phyloP scores from a whole-genome alignment of 495 filamentous ascomycete genomes.

The Cercophora sp. region DNA sequence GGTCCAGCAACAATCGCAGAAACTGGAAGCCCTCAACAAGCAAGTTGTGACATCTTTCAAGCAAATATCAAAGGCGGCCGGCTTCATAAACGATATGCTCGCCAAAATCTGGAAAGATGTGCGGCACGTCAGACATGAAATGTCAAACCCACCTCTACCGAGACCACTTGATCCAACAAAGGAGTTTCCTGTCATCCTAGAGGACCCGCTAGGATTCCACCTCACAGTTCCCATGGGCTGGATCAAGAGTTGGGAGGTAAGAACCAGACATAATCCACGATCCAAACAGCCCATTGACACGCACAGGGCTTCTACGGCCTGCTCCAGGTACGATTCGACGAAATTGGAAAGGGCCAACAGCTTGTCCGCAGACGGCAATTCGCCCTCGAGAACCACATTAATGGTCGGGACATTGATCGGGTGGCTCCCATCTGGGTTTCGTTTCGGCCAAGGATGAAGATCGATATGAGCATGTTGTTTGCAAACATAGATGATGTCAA shows the following conservation, averaged over 20 bases:
- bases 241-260: neutral
- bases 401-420: neutral
- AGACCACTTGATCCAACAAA: neutral
- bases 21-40: neutral
- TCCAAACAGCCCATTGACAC: neutral
- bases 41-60: neutral
- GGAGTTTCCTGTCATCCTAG: neutral
- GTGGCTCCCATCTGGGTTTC: neutral
- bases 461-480: slow-evolving; percentile 2
- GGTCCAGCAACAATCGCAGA: neutral
- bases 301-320: neutral
- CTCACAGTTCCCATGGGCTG: neutral
- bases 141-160: neutral
- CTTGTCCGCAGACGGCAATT: neutral
- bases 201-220: neutral
- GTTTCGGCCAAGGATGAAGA: neutral
- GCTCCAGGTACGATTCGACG: neutral
- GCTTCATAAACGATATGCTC: neutral
- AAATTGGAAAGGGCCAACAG: neutral
- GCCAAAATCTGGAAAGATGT: neutral
- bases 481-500: neutral
- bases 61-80: neutral
- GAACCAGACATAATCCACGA: neutral
- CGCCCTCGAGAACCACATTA: neutral
- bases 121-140: neutral